Base-by-base conservation (phyloP, 129 eudicot species). In the Escallonia rubra region DNA sequence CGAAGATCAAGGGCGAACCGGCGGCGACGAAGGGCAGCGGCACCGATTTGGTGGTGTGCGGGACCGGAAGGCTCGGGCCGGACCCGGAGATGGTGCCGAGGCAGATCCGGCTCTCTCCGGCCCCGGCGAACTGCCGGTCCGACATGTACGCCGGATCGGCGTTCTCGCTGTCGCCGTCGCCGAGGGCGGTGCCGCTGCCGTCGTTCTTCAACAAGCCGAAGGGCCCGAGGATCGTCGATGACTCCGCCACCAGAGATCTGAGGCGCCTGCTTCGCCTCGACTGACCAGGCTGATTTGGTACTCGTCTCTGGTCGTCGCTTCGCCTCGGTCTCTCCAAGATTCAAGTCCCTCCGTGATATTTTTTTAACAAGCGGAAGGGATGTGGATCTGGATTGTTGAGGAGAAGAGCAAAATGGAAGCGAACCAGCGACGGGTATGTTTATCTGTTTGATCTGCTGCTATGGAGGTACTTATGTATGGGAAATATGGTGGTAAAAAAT, bases 241-340 rank as follows among this genome's bases (percentile, higher is more conserved):
- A 63, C 57, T 79, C 74, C 15, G 84, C 84, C 8, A 81, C 81
- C 4, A 77, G 67, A 57, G 78, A 74, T 56, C 65, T 85, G 63
- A 61, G 90, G 68, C 86, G 86, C 2, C 14, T 85, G 54, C 90
- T 85, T 45, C 79, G 84, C 5, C 79, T 85, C 61, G 86, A 85
- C 8, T 81, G 63, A 82, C 34, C 34, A 1, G 34, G 34, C 34
- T 23, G 34, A 23, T 23, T 23, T 23, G 34, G 34, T 23, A 23
- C 34, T 23, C 34, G 34, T 23, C 34, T 23, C 34, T 23, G 34
- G 34, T 23, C 34, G 34, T 23, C 34, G 34, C 34, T 23, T 23
- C 34, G 34, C 34, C 34, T 23, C 34, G 34, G 34, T 23, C 34
- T 23, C 34, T 23, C 34, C 34, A 23, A 23, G 34, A 52, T 10